A percentile compares a stretch with the other conserved stretches of the same genome.
These are phyloP conservation scores for Phialocephala subalpina DNA, from an alignment of 2,329 filamentous ascomycete species.

Conservation along the genomic window DNA sequence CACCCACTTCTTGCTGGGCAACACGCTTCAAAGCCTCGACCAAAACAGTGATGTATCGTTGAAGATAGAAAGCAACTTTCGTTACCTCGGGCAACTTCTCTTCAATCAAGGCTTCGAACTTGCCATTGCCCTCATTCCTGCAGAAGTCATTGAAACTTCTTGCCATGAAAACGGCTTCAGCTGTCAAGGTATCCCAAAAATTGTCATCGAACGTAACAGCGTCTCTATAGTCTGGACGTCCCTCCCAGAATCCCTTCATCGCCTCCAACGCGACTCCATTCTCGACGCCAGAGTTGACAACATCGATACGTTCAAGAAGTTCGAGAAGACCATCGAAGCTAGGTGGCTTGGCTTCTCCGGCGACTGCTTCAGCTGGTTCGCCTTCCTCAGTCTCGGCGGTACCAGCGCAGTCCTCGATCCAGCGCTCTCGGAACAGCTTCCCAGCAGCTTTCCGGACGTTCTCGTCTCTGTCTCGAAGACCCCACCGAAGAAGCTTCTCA, in stretches of 20 bases:
- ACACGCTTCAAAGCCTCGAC: slow-evolving; percentile 68
- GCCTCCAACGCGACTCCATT: slow-evolving; percentile 91
- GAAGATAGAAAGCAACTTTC: slow-evolving; percentile 85
- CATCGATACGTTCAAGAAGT: slow-evolving; percentile 90
- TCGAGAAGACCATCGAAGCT: slow-evolving; percentile 87
- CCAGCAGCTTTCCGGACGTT: slow-evolving; percentile 92
- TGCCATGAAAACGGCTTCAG: slow-evolving; percentile 89
- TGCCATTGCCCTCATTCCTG: slow-evolving; percentile 74
- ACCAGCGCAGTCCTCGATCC: slow-evolving; percentile 94
- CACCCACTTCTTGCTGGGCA: slow-evolving; percentile 59
- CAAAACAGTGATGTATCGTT: slow-evolving; percentile 77
- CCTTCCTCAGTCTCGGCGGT: slow-evolving; percentile 65
- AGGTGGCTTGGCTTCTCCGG: slow-evolving; percentile 63
- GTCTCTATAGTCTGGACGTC: slow-evolving; percentile 82
- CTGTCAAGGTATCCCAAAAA: slow-evolving; percentile 83
- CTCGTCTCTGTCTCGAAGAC: slow-evolving; percentile 91
- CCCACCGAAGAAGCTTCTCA: slow-evolving; percentile 95
- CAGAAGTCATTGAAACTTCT: slow-evolving; percentile 96
- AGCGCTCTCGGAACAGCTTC: slow-evolving; percentile 90
- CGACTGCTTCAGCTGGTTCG: slow-evolving; percentile 51
- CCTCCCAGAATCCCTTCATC: slow-evolving; percentile 97
- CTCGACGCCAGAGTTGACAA: slow-evolving; percentile 88
- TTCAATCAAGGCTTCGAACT: slow-evolving; percentile 79
- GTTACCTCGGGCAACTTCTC: slow-evolving; percentile 97
- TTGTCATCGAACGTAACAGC: slow-evolving; percentile 74